Conservation (phyloP, 257 asterid genomes). For the Solanum bulbocastanum region DNA sequence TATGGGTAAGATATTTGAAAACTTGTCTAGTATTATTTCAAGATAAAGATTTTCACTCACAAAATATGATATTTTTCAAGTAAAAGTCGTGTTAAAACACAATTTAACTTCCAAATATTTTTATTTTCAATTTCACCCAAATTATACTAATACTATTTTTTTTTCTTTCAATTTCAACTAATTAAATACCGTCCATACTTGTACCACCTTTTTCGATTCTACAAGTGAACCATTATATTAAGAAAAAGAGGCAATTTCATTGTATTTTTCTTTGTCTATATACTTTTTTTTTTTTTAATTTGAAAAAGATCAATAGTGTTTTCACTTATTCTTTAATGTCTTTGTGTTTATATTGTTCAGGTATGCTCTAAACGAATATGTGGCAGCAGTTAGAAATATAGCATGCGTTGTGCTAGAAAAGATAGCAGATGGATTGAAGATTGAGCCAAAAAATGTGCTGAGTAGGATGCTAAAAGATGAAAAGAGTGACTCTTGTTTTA, state of each 20-base stretch:
- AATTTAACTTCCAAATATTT: not conserved
- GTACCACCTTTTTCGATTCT: not conserved
- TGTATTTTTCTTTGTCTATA: too few species aligned
- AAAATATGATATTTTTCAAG: not conserved
- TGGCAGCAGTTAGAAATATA: constrained; percentile 3
- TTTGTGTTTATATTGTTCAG: not conserved
- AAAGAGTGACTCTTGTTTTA: constrained; percentile 9
- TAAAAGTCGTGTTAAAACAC: not conserved
- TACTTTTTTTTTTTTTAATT: not conserved
- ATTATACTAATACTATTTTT: not conserved
- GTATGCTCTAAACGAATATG: constrained; percentile 3
- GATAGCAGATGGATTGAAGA: constrained; percentile 10
- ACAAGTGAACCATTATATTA: not conserved
- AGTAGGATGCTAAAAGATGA: constrained; percentile 6
- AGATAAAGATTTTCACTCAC: not conserved
- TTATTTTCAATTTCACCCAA: not conserved
- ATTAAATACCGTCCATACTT: not conserved
- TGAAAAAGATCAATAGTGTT: not conserved
- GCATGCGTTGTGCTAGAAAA: constrained; percentile 10
- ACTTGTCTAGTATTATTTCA: not conserved
- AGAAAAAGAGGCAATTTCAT: not conserved
- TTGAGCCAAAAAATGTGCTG: constrained; percentile 10
- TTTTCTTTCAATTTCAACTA: not conserved
- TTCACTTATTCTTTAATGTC: not conserved
- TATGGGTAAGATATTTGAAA: not conserved